A percentile compares a stretch with the other conserved stretches of the same genome.
These are phyloP conservation scores for Trypanosoma vivax DNA, from an alignment of 208 protist species.

Conservation along the genomic window DNA sequence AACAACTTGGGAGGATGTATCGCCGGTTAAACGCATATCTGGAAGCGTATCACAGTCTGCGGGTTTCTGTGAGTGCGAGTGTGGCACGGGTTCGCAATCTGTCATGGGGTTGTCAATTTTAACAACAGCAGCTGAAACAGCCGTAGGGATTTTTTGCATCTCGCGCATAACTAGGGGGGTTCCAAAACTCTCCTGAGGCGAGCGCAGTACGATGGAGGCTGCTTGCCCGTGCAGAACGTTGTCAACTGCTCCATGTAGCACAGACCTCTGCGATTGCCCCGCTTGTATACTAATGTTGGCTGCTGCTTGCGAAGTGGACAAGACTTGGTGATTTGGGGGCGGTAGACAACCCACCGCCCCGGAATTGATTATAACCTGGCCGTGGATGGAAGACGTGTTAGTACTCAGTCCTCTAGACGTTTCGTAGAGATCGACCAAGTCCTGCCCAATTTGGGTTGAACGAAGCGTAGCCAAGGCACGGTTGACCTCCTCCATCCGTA, in stretches of 20 bases:
- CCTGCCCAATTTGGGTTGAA: neutral
- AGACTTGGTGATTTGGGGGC: neutral
- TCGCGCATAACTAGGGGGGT: slow-evolving; percentile 40
- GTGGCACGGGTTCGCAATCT: no score
- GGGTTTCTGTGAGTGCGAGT: no score
- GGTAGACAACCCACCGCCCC: neutral
- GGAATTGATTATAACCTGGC: slow-evolving; percentile 17
- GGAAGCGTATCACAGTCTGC: no score
- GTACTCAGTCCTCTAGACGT: neutral
- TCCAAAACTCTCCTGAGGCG: slow-evolving; percentile 43
- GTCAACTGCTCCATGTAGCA: no score
- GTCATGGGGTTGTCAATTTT: neutral
- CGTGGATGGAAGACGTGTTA: neutral
- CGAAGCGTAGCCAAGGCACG: slow-evolving; percentile 54
- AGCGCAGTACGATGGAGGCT: slow-evolving; percentile 26
- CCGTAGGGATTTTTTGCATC: neutral
- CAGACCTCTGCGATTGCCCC: no score
- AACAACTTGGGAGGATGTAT: no score
- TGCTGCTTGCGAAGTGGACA: neutral
- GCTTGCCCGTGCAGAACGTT: neutral
- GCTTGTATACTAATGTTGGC: no score
- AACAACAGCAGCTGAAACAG: slow-evolving; percentile 1
- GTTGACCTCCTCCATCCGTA: slow-evolving; percentile 84
- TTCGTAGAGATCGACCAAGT: neutral
- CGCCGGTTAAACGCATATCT: no score